Evolutionary conservation across 768 basidiomycete species (phyloP).

Genomic region (Gymnopilus junonius): DNA sequence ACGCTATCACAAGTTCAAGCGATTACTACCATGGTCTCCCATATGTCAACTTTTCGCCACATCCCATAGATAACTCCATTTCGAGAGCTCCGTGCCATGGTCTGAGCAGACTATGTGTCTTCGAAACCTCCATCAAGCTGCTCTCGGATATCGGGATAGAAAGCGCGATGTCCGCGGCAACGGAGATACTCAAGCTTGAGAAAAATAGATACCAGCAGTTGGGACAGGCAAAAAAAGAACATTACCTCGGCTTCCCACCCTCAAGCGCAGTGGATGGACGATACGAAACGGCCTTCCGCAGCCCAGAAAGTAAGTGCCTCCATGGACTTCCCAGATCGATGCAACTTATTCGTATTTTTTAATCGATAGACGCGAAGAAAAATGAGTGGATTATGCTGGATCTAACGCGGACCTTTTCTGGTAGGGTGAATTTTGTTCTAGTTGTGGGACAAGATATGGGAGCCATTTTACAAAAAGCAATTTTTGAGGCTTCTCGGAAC

Average conservation of each 20-base stretch:
- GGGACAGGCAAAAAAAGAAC: constrained; percentile 32
- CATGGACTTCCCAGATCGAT: neutral
- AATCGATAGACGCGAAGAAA: constrained; percentile 27
- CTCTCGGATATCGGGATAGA: constrained; percentile 36
- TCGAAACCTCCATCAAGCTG: constrained; percentile 56
- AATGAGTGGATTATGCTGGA: constrained; percentile 36
- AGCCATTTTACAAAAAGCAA: constrained; percentile 12
- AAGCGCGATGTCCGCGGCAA: constrained; percentile 28
- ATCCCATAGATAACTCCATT: constrained; percentile 4
- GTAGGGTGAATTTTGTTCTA: constrained; percentile 27
- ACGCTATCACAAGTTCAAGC: constrained; percentile 30
- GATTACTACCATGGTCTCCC: constrained; percentile 13
- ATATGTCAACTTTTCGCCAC: constrained; percentile 28
- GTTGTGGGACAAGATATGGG: constrained; percentile 26
- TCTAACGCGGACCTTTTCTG: constrained; percentile 14
- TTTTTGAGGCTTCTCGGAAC: constrained; percentile 21
- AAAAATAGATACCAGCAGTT: constrained; percentile 35
- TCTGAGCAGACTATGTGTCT: constrained; percentile 41
- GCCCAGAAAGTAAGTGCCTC: constrained; percentile 43
- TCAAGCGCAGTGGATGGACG: constrained; percentile 62
- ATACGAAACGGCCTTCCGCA: constrained; percentile 53
- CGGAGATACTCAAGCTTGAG: constrained; percentile 49
- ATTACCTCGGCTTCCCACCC: constrained; percentile 50
- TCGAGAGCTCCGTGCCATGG: constrained; percentile 46
- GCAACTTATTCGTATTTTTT: neutral